These are phyloP conservation scores for Tricholoma bakamatsutake DNA, from an alignment of 768 basidiomycete species.

Conservation along the genomic window DNA sequence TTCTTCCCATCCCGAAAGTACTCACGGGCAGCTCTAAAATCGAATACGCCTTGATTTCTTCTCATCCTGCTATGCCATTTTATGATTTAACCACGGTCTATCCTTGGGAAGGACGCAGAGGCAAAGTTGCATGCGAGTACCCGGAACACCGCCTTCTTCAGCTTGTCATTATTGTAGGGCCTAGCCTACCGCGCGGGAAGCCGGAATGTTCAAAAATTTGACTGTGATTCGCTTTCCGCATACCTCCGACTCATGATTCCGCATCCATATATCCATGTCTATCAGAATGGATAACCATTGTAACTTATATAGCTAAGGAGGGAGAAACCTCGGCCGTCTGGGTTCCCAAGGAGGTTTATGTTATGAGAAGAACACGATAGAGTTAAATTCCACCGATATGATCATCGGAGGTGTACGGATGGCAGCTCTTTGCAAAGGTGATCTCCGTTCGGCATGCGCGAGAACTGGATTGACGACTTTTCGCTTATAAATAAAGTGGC, in stretches of 20 bases:
- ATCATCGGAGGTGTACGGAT: conserved; percentile 1
- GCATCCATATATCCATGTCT: neutral
- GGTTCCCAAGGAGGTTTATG: conserved; percentile 15
- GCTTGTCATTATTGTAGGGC: neutral
- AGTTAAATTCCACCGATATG: conserved; percentile 3
- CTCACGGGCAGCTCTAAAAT: neutral
- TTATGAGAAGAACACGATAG: neutral
- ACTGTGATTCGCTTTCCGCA: neutral
- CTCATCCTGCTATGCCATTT: neutral
- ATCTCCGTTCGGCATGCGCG: conserved; percentile 4
- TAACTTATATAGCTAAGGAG: conserved; percentile 5
- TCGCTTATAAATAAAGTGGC: conserved; percentile 1
- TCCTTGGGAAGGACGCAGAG: neutral
- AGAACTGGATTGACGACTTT: neutral
- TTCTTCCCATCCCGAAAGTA: neutral
- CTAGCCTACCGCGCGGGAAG: neutral
- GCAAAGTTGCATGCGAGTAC: neutral
- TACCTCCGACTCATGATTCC: neutral
- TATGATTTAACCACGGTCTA: neutral
- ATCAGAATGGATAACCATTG: neutral
- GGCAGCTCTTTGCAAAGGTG: neutral
- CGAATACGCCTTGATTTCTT: neutral
- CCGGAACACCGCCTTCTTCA: neutral
- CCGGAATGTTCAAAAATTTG: neutral
- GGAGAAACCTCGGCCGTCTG: conserved; percentile 25